Base-by-base conservation (phyloP, 2,329 filamentous ascomycete genomes). In the Fusarium albosuccineum region DNA sequence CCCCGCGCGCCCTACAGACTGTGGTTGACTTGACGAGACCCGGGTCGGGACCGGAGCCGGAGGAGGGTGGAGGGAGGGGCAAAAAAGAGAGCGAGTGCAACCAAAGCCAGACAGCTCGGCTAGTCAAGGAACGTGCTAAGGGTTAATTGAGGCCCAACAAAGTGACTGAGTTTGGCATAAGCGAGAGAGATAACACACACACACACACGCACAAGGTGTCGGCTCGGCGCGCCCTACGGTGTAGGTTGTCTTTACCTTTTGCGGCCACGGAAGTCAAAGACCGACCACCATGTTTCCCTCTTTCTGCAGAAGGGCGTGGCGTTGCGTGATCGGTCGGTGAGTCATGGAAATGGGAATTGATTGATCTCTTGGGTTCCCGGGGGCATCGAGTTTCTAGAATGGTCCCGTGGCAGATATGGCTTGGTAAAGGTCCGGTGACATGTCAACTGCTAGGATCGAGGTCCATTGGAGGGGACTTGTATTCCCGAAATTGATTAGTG, bases 1-100 rank as follows among this genome's bases (percentile, higher is more conserved):
- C 34, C 33, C 22, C 41, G 41, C 33, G 44, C 53, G 53, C 53
- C 53, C 53, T 56, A 53, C 27, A 13, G 14, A 40, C 34, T 37
- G 26, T 46, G 41, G 42, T 26, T 42, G 56, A 62, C 62, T 57
- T 50, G 66, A 50, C 33, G 16, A 41, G 26, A 52, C 16, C 57
- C 62, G 66, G 58, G 46, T 66, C 66, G 66, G 66, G 44, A 57
- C 26, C 58, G 42, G 46, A 39, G 55, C 44, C 66, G 33, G 34
- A 33, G 59, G 63, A 51, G 30, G 26, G 26, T 16, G 30, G 14
- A 5, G 55, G 51, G 40, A 56, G 49, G 27, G 61, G 40, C 26
- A 45, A 11, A n/a, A 10, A 17, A 17, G 27, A 6, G 30, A 49
- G 17, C 17, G 17, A 22, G 17, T 58, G 48, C 26, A 54, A 53